Base-by-base conservation (phyloP, 768 basidiomycete species). In the Panaeolus papilionaceus region DNA sequence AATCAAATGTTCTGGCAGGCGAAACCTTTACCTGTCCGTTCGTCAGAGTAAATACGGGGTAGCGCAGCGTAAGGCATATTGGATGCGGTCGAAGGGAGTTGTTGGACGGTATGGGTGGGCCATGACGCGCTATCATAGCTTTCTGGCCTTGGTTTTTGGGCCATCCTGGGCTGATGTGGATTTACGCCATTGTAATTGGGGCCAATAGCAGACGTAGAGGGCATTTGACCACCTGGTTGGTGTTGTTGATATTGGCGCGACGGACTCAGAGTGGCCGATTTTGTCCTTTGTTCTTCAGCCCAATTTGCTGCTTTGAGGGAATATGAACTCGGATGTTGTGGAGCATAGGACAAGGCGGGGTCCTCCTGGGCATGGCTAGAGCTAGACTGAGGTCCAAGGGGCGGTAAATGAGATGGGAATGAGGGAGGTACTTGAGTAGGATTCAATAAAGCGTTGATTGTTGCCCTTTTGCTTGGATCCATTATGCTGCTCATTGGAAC, bases 21-120 rank as follows among this genome's bases (percentile, higher is more conserved):
- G 62, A 63, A 67, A 76, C 84, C 73, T 73, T 18, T 58, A 88
- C 89, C 82, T 64, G 85, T 83, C 68, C 87, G 85, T 71, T 89
- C 87, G 71, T 86, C 87, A 65, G 88, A 83, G 75, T 85, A 88
- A 75, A 85, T 81, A 71, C 82, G 81, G 8, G 83, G 68, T 44
- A 86, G 74, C 62, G 79, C 79, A 64, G 83, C 33, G 71, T 86
- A 88, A n/a, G 78, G 66, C 70, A 79, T 76, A 63, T 67, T 71
- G 1, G 80, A 64, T 14, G 77, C 72, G 61, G 62, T 38, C 20
- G 61, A 51, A 47, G 65, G 23, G 49, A 26, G 40, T 65, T 64
- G 72, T 51, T 33, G 54, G 1, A 18, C 2, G 12, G 49, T 3
- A 9, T 58, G 54, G 16, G 51, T 65, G 26, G 63, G 33, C 49